Evolutionary conservation across 495 filamentous ascomycete species (phyloP).

Genomic region (Terfezia boudieri): DNA sequence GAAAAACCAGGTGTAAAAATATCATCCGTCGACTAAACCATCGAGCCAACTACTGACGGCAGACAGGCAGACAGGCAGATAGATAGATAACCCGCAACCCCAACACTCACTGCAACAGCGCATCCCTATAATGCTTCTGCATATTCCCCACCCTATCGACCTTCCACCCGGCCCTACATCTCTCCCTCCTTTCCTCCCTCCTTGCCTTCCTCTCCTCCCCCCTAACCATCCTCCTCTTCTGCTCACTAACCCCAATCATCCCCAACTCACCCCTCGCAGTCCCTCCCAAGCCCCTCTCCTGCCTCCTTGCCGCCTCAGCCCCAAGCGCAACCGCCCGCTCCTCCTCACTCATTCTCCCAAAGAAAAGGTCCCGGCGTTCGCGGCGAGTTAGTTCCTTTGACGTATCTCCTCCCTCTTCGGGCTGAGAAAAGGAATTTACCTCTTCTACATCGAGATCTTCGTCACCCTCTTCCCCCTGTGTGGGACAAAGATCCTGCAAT

Average conservation of each 20-base stretch:
- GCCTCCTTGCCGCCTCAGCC: constrained; percentile 17
- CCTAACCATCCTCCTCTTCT: constrained; percentile 41
- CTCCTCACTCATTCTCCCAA: constrained; percentile 3
- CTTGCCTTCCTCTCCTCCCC: constrained; percentile 42
- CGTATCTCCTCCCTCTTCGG: not conserved
- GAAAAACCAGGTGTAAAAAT: too few species aligned
- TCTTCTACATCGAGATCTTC: not conserved
- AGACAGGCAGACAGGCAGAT: too few species aligned
- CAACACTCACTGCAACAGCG: constrained; percentile 15
- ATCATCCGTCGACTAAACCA: too few species aligned
- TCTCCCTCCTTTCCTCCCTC: constrained; percentile 35
- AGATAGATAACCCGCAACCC: too few species aligned
- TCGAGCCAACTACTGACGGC: too few species aligned
- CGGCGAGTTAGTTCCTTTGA: not conserved
- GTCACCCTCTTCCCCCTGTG: not conserved
- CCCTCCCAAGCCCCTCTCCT: constrained; percentile 32
- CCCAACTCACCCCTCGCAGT: constrained; percentile 38
- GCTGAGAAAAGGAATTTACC: not conserved
- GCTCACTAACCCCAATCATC: constrained; percentile 50
- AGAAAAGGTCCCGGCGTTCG: not conserved
- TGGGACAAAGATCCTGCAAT: not conserved
- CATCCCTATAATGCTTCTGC: constrained; percentile 59
- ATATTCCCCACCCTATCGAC: constrained; percentile 40
- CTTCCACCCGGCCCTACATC: constrained; percentile 36
- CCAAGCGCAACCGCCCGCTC: constrained; percentile 18